phyloP scores from a whole-genome alignment of 257 asterid species.

The Solanum lycopersicoides region DNA sequence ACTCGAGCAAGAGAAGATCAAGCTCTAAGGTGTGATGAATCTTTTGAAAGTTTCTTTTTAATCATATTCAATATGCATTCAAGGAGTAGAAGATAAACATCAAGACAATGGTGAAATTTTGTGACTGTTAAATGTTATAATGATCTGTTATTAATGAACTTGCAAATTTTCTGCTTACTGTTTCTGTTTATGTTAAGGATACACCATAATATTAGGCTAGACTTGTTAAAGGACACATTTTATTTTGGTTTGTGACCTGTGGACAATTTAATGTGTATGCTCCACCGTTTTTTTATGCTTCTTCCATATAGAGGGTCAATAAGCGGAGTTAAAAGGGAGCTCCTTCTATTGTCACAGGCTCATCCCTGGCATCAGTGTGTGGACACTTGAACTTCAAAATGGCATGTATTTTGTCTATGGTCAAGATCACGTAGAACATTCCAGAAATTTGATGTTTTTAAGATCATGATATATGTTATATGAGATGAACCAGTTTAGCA shows the following conservation, averaged over 20 bases:
- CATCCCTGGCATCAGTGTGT: background rate
- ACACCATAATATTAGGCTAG: background rate
- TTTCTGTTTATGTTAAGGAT: background rate
- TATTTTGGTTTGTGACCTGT: background rate
- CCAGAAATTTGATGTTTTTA: background rate
- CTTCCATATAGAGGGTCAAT: background rate
- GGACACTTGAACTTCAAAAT: background rate
- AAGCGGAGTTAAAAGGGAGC: background rate
- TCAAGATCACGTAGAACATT: background rate
- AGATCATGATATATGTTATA: background rate
- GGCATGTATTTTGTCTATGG: background rate
- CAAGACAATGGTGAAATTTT: background rate
- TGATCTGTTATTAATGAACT: background rate
- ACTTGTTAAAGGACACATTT: background rate
- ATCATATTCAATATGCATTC: background rate
- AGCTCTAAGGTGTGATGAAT: background rate
- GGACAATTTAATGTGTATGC: background rate
- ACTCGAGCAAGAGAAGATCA: background rate
- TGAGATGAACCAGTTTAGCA: background rate
- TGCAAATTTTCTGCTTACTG: background rate
- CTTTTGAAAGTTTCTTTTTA: background rate
- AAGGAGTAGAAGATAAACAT: background rate
- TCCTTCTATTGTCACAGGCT: background rate
- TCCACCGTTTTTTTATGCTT: background rate
- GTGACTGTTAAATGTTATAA: background rate